A percentile compares a stretch with the other conserved stretches of the same genome.
phyloP scores from a whole-genome alignment of 2,329 filamentous ascomycete species.

The Cadophora luteo-olivacea region DNA sequence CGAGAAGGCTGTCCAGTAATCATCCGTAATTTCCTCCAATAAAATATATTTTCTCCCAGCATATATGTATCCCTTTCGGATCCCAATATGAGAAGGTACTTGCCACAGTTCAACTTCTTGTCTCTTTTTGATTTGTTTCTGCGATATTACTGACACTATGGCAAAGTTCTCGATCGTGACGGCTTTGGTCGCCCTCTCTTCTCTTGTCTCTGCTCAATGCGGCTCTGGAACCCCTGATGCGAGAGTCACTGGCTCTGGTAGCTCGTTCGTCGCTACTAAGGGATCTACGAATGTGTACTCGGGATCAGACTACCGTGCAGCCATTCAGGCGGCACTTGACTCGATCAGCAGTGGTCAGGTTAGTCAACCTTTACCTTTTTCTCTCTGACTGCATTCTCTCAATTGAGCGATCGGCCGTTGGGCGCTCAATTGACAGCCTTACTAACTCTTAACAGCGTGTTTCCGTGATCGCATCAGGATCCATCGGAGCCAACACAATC shows the following conservation, averaged over 20 bases:
- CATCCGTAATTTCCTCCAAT: constrained; percentile 15
- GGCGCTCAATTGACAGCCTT: neutral
- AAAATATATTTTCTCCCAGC: neutral
- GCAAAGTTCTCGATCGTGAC: constrained; percentile 5
- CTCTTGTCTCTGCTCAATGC: constrained; percentile 13
- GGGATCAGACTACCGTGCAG: constrained; percentile 8
- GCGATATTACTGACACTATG: neutral
- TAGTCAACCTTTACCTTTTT: neutral
- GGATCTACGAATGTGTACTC: constrained; percentile 5
- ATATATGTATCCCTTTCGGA: neutral
- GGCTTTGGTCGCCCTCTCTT: constrained; percentile 9
- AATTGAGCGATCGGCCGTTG: no score
- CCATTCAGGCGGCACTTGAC: constrained; percentile 13
- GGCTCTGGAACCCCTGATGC: constrained; percentile 18
- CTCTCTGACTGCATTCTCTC: neutral
- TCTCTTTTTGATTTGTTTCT: neutral
- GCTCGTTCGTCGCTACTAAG: constrained; percentile 9
- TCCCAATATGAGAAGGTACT: neutral
- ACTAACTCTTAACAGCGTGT: constrained; percentile 5
- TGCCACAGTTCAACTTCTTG: neutral
- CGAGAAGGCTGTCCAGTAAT: neutral
- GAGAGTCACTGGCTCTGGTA: constrained; percentile 2
- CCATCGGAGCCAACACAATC: constrained; percentile 14
- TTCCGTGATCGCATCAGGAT: constrained; percentile 13
- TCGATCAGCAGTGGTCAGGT: constrained; percentile 2